Base-by-base conservation (phyloP, 2,329 filamentous ascomycete species). In the Raffaelea arxii region DNA sequence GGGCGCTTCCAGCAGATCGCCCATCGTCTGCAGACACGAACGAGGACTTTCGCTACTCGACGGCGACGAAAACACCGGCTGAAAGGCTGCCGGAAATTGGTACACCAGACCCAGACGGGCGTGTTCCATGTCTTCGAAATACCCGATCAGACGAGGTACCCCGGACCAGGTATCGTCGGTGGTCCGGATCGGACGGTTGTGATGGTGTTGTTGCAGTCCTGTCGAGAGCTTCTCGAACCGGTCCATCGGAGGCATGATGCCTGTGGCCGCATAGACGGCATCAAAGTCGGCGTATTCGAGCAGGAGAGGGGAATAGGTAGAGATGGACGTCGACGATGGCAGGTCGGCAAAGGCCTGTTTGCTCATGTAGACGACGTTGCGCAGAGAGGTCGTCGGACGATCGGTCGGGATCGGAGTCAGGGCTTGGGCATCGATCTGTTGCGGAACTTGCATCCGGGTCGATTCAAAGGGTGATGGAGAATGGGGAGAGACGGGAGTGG, bases 81-180 rank as follows among this genome's bases (percentile, higher is more conserved):
- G 74, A 62, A 86, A 83, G 9, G 74, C 69, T 1, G 75, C 71
- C 2, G 85, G 85, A 25, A 90, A 77, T 43, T 84, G 80, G 56
- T 87, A 91, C 11, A 91, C 74, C 11, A 91, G 69, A 5, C 85
- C 86, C 46, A 88, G 77, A 10, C 86, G 74, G 1, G 85, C 80
- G 45, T 77, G 70, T 18, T 78, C 74, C 45, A 83, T 71, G 55
- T 90, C 85, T 58, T 90, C 84, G 55, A 87, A 88, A 57, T 87
- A 90, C 3, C 77, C 80, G 12, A 83, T 63, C 39, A 84, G 65
- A 21, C 74, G 71, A 16, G 80, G 76, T 10, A 82, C 56, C 52
- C 85, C 70, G 58, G 74, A 80, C 70, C 74, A 84, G 2, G 80
- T 72, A 22, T 65, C 71, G 6, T 65, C 71, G 2, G 70, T 68